phyloP scores from a whole-genome alignment of 148 eudicot genomes.

The Talinum fruticosum region DNA sequence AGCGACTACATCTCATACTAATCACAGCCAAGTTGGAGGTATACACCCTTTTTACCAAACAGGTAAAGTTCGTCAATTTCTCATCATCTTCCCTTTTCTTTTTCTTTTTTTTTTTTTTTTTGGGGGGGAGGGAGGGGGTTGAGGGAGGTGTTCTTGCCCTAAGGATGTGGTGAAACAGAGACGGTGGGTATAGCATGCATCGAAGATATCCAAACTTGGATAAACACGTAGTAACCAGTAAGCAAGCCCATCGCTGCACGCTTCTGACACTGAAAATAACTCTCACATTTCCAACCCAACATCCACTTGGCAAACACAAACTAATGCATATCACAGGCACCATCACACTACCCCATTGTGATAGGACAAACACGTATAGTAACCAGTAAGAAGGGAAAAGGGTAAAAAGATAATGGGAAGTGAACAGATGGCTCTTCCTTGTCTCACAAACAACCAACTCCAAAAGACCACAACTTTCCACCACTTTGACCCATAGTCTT shows the following conservation, averaged over 20 bases:
- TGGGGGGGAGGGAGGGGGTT: neutral
- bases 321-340: slow-evolving; percentile 1
- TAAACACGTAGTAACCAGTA: neutral
- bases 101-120: neutral
- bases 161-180: neutral
- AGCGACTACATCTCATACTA: neutral
- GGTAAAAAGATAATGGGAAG: neutral
- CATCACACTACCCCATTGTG: neutral
- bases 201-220: neutral
- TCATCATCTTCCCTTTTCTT: neutral
- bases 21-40: neutral
- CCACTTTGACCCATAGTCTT: neutral
- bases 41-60: neutral
- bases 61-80: neutral
- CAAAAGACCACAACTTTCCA: neutral
- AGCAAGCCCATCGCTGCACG: slow-evolving; percentile 3
- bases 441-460: neutral
- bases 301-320: slow-evolving; percentile 15
- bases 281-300: slow-evolving; percentile 14
- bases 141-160: too few relatives aligned
- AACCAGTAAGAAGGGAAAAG: neutral
- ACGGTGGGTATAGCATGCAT: neutral
- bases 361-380: neutral
- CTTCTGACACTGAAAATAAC: slow-evolving; percentile 3
- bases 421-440: neutral